Base-by-base conservation (phyloP, 352 stramenopile genomes). In the Phytophthora ohioensis region DNA sequence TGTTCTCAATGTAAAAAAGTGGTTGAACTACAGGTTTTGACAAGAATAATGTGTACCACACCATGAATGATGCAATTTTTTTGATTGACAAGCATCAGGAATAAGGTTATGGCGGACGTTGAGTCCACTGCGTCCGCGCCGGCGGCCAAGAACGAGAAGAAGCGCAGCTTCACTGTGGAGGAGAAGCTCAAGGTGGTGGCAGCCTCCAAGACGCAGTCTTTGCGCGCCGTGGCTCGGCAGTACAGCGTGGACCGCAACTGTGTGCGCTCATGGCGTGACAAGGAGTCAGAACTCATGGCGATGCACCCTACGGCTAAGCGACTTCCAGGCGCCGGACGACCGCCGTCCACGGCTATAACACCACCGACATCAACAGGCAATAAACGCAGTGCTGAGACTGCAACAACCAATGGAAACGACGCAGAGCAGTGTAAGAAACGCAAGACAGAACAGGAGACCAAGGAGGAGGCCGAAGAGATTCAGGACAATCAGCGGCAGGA, bases 221-320 rank as follows among this genome's bases (percentile, higher is more conserved):
- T 92, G 38, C 80, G 80, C 12, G 76, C 81, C 0, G 82, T 87
- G 13, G 83, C 85, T 38, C 78, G 76, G 15, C 83, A 84, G 47
- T 91, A 85, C 76, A 87, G 87, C 57, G 82, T 91, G 27, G 83
- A 91, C 63, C 81, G 83, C 68, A 93, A 91, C 71, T 91, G 81
- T 64, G 87, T 93, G 48, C 81, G 85, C 55, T 71, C 81, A 58
- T 93, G 83, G 83, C 62, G 81, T 2, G 80, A 91, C 58, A 87
- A 91, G 64, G 81, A 93, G 62, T 48, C 71, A 38, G 78, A 90
- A 61, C 76, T 92, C 3, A 49, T 82, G 34, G 81, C 80, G 59
- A 68, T 90, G 27, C 71, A 85, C 17, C 81, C 85, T 2, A 80
- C 74, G 13, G 82, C 85, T n/a, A 81, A 83, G 41, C 82, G 85